Evolutionary conservation across 1,284 basidiomycete genomes (phyloP), one percentile per base, ranked within the genome.

Genomic region (Irpex lacteus): DNA sequence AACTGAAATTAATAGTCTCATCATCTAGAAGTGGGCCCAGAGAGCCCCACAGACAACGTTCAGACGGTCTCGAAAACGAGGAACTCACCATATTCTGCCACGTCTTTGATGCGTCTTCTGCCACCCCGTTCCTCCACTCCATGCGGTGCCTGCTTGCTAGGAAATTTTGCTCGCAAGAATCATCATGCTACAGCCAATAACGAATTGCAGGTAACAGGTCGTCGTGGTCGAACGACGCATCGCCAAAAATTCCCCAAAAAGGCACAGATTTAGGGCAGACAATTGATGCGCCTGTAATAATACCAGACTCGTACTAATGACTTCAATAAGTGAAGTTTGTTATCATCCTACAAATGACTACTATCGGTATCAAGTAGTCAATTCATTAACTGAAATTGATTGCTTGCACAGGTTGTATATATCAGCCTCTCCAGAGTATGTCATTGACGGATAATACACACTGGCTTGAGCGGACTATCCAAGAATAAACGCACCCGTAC

Each of bases 401-500:
- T 26, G 26, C 26, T 26, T 26, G 26, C 4, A 4, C 4, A 26
- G 26, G 26, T 26, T 26, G 26, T 26, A 26, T 4, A 0, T 26
- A 4, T 26, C 26, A 26, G 26, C 26, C 26, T 26, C 26, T 26
- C 26, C 26, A 26, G 26, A 26, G 26, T 26, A 26, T 26, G 26
- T 26, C 26, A 26, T 26, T 26, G 26, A 26, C 2, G 26, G 2
- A 4, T 18, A 19, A 11, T 54, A 19, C 52, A 32, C 52, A 11
- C 18, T 63, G n/a, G 18, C 4, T 37, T 62, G 40, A 26, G 26
- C 26, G 3, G 4, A 2, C 40, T 63, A 69, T 8, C 52, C 32
- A 40, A 77, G 60, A 18, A 76, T 65, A 59, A 73, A 77, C 32
- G 67, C 75, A 2, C 75, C 76, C 7, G 70, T 73, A 2, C 74